Evolutionary conservation across 495 filamentous ascomycete genomes (phyloP).

Genomic region (Penicillium nucicola): DNA sequence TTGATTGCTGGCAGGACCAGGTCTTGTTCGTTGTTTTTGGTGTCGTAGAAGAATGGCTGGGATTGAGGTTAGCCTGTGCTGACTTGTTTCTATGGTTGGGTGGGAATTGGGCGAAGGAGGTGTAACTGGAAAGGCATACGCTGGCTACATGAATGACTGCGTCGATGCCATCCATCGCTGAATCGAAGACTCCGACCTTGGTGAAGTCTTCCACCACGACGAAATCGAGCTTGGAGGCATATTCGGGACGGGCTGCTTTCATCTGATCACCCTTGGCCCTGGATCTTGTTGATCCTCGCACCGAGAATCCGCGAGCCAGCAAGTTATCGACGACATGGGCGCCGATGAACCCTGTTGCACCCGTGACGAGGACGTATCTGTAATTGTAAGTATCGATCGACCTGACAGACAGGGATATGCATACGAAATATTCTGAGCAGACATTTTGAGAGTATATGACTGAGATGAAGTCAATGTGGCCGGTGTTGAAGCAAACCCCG

Average conservation of each 20-base stretch:
- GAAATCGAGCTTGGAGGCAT: constrained; percentile 30
- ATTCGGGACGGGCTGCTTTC: constrained; percentile 26
- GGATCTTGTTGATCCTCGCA: constrained; percentile 38
- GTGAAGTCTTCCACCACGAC: constrained; percentile 38
- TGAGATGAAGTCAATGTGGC: background rate
- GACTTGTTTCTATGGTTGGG: background rate
- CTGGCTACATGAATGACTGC: constrained; percentile 42
- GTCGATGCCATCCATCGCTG: constrained; percentile 31
- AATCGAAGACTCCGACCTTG: constrained; percentile 30
- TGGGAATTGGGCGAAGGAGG: background rate
- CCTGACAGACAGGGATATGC: background rate
- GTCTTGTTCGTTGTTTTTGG: constrained; percentile 61
- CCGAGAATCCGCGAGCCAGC: constrained; percentile 27
- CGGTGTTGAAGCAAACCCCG: too few relatives aligned
- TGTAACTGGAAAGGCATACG: too few relatives aligned
- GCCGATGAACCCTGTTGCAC: constrained; percentile 40
- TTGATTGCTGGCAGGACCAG: constrained; percentile 72
- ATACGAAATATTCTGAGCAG: constrained; percentile 4
- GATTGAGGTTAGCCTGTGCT: background rate
- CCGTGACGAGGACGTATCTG: constrained; percentile 37
- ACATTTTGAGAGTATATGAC: background rate
- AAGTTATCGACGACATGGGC: constrained; percentile 39
- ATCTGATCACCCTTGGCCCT: constrained; percentile 29
- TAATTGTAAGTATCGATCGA: background rate
- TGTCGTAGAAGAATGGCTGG: constrained; percentile 24